Evolutionary conservation across 257 asterid species (phyloP).

Genomic region (Przewalskia tangutica): DNA sequence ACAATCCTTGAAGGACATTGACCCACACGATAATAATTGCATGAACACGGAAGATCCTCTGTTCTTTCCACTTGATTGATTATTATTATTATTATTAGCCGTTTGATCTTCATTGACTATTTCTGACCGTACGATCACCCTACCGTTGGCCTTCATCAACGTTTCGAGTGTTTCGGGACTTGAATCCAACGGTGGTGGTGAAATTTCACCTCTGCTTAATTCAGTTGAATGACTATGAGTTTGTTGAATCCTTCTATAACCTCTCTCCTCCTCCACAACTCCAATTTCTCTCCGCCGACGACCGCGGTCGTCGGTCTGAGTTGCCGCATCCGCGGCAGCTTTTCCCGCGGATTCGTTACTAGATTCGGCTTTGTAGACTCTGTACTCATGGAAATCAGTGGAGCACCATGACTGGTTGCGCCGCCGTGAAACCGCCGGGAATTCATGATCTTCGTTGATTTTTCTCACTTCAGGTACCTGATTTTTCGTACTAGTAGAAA

Average conservation of each 20-base stretch:
- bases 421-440: constrained; percentile 31
- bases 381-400: constrained; percentile 58
- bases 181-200: constrained; percentile 82
- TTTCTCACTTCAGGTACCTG: constrained; percentile 10
- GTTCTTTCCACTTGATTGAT: constrained; percentile 6
- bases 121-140: constrained; percentile 20
- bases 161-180: constrained; percentile 80
- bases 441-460: not conserved
- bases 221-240: too few species aligned
- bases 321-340: constrained; percentile 57
- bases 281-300: constrained; percentile 34
- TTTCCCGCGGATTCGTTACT: constrained; percentile 24
- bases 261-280: constrained; percentile 9
- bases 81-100: not conserved
- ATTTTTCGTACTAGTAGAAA: not conserved
- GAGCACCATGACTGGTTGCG: constrained; percentile 79
- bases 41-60: constrained; percentile 39
- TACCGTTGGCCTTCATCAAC: constrained; percentile 54
- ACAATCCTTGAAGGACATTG: constrained; percentile 48
- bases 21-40: constrained; percentile 56
- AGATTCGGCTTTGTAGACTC: constrained; percentile 50
- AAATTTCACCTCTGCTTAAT: constrained; percentile 13
- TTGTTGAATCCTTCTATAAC: not conserved
- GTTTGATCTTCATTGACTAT: constrained; percentile 16
- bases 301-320: constrained; percentile 66